Evolutionary conservation across 768 basidiomycete genomes (phyloP).

Genomic region (Tylopilus plumbeoviolaceoides): DNA sequence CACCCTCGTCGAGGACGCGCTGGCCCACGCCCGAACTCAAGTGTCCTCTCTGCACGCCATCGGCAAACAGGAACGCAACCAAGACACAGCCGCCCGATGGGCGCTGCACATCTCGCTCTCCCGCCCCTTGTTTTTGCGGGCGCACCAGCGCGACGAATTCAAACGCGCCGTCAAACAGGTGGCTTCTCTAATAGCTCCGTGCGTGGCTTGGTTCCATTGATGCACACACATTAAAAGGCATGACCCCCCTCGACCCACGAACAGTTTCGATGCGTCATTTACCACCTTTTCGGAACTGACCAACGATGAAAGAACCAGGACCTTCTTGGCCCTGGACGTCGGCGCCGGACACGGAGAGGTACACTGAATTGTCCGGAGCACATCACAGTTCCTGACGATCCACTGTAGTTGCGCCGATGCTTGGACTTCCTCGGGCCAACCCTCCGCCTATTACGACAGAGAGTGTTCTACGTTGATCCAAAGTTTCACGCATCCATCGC

Average conservation of each 20-base stretch:
- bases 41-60: constrained; percentile 49
- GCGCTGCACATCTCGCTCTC: constrained; percentile 86
- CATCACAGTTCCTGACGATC: constrained; percentile 15
- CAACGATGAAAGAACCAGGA: constrained; percentile 79
- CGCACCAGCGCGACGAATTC: constrained; percentile 75
- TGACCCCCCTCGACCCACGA: constrained; percentile 7
- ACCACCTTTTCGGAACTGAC: constrained; percentile 62
- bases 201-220: constrained; percentile 17
- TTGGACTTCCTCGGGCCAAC: constrained; percentile 54
- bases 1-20: constrained; percentile 42
- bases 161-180: constrained; percentile 54
- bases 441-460: constrained; percentile 61
- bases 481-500: constrained; percentile 88
- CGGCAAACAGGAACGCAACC: constrained; percentile 19
- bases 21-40: constrained; percentile 39
- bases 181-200: constrained; percentile 47
- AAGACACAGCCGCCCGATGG: constrained; percentile 4
- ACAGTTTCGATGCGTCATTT: constrained; percentile 72
- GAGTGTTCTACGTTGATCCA: constrained; percentile 74
- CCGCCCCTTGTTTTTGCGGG: constrained; percentile 72
- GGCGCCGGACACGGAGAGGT: constrained; percentile 85
- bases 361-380: constrained; percentile 12
- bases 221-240: neutral
- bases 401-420: constrained; percentile 52
- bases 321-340: constrained; percentile 77